A percentile compares a stretch with the other conserved stretches of the same genome.
These are phyloP conservation scores for Penicillium cosmopolitanum DNA, from an alignment of 495 filamentous ascomycete species.

Conservation along the genomic window DNA sequence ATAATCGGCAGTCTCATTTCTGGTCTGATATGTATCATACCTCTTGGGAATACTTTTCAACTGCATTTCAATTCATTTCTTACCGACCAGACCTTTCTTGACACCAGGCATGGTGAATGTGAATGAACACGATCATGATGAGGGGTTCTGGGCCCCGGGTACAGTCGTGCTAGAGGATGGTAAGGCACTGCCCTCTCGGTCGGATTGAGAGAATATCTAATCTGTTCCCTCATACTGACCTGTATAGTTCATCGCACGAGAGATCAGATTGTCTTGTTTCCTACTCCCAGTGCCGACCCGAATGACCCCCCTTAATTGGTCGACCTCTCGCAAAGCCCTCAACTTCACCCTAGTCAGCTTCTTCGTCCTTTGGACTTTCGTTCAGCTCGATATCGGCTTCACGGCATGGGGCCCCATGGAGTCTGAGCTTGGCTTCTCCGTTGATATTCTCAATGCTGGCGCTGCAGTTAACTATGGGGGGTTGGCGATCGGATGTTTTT, in stretches of 20 bases:
- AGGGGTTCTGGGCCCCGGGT: conserved; percentile 31
- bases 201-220: not conserved
- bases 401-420: conserved; percentile 46
- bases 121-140: conserved; percentile 21
- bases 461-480: conserved; percentile 41
- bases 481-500: conserved; percentile 43
- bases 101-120: conserved; percentile 16
- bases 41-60: not conserved
- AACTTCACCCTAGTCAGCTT: conserved; percentile 45
- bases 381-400: conserved; percentile 42
- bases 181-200: conserved; percentile 7
- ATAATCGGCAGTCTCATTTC: not conserved
- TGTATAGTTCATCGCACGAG: conserved; percentile 21
- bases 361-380: conserved; percentile 44
- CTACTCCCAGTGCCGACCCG: conserved; percentile 31
- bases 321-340: conserved; percentile 34
- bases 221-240: conserved; percentile 2
- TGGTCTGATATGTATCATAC: not conserved
- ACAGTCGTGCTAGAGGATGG: conserved; percentile 30
- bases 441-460: conserved; percentile 39
- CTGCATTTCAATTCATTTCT: not conserved
- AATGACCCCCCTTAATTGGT: conserved; percentile 42
- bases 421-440: conserved; percentile 38
- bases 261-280: conserved; percentile 29
- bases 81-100: not conserved